phyloP scores from a whole-genome alignment of 2,329 filamentous ascomycete genomes.

The Fusarium sp. region DNA sequence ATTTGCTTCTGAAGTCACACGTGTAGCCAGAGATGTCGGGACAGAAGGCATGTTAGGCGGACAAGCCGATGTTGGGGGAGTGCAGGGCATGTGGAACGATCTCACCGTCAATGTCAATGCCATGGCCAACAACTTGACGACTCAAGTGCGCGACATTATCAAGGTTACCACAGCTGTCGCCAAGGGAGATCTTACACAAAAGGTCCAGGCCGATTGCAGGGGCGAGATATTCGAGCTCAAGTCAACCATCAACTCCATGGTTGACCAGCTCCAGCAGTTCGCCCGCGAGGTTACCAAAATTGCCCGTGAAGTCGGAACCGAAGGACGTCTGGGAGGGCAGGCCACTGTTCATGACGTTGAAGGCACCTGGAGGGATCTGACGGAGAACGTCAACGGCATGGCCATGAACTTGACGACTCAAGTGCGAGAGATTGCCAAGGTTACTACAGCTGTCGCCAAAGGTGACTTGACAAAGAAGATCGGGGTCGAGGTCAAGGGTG shows the following conservation, averaged over 20 bases:
- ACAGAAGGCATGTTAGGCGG: slow-evolving; percentile 85
- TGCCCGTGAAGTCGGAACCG: slow-evolving; percentile 94
- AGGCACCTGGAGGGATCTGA: slow-evolving; percentile 96
- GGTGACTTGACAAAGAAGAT: slow-evolving; percentile 97
- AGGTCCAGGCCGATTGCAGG: slow-evolving; percentile 91
- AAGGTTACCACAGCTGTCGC: slow-evolving; percentile 77
- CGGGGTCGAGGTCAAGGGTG: slow-evolving; percentile 89
- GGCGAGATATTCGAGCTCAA: slow-evolving; percentile 95
- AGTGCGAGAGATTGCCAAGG: slow-evolving; percentile 96
- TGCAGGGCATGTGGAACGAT: slow-evolving; percentile 90
- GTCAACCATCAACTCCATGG: slow-evolving; percentile 99
- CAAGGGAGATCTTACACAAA: slow-evolving; percentile 92
- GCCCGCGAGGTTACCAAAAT: slow-evolving; percentile 97
- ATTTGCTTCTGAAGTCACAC: slow-evolving; percentile 85
- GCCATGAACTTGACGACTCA: slow-evolving; percentile 98
- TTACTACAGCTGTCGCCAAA: slow-evolving; percentile 93
- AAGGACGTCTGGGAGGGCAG: slow-evolving; percentile 92
- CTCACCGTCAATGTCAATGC: slow-evolving; percentile 87
- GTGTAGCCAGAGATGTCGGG: slow-evolving; percentile 84
- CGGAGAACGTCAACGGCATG: slow-evolving; percentile 97
- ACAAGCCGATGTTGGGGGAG: slow-evolving; percentile 83
- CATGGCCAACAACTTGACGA: slow-evolving; percentile 88
- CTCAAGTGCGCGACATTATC: slow-evolving; percentile 94
- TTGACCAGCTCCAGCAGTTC: slow-evolving; percentile 96
- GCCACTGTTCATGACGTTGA: slow-evolving; percentile 96